Evolutionary conservation across 1,284 basidiomycete genomes (phyloP).

Genomic region (Microbotryomycetes sp.): DNA sequence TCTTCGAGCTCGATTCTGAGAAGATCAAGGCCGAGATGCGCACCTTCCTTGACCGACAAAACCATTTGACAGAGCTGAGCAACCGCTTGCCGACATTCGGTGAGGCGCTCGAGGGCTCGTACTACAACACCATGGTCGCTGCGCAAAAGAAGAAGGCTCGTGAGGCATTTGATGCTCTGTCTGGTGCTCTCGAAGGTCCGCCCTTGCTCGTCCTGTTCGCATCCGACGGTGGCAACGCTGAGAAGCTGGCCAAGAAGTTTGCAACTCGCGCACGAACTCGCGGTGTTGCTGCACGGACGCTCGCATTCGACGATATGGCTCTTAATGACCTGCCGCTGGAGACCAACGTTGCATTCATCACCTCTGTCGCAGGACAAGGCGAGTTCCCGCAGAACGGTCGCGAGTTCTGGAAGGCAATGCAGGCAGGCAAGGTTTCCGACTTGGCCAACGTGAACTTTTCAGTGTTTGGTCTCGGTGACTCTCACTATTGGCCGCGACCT

Average conservation of each 20-base stretch:
- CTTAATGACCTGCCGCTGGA: constrained; percentile 60
- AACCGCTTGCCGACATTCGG: constrained; percentile 69
- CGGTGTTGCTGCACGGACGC: constrained; percentile 67
- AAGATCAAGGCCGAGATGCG: constrained; percentile 90
- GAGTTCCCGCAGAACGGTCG: constrained; percentile 96
- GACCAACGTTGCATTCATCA: constrained; percentile 74
- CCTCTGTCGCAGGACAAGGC: constrained; percentile 97
- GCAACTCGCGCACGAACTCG: constrained; percentile 74
- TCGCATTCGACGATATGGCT: constrained; percentile 67
- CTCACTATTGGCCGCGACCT: constrained; percentile 96
- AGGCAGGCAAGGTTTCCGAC: constrained; percentile 43
- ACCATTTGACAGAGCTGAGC: constrained; percentile 87
- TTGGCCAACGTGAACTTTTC: constrained; percentile 61
- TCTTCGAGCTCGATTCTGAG: constrained; percentile 86
- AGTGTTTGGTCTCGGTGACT: constrained; percentile 95
- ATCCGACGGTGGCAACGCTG: constrained; percentile 87
- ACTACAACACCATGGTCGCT: constrained; percentile 60
- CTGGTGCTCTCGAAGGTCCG: constrained; percentile 80
- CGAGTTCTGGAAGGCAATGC: constrained; percentile 74
- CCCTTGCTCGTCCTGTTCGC: constrained; percentile 84
- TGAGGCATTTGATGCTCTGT: constrained; percentile 75
- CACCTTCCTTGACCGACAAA: constrained; percentile 91
- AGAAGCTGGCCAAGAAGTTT: constrained; percentile 90
- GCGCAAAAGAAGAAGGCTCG: constrained; percentile 76
- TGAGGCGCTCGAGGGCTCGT: constrained; percentile 75